Base-by-base conservation (phyloP, 345 rosid species). In the Eucalyptus curtisii region DNA sequence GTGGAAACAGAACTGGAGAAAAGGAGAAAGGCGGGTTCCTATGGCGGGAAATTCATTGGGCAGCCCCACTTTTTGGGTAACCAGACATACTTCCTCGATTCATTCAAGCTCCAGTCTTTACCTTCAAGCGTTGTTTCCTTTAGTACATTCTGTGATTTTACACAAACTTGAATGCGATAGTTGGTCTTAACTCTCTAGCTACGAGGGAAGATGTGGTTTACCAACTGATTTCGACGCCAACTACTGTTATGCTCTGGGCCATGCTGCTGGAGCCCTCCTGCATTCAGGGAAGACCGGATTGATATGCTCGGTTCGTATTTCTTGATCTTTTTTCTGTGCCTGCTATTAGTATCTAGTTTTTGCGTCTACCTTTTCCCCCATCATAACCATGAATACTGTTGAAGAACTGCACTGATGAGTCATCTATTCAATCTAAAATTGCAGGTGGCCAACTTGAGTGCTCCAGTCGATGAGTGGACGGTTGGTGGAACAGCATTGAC, bases 31-130 rank as follows among this genome's bases (percentile, higher is more conserved):
- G 95, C 92, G 66, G 97, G 98, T 52, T 87, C 93, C 55, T 96
- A 95, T 86, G 92, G 91, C 80, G 92, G 93, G 47, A 88, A 90
- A 20, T 98, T 98, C 91, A 94, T 92, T 89, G 99, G 99, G 61
- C 96, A 95, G 89, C 95, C 99, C 47, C 99, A 98, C 92, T 98
- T 97, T 92, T 98, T 97, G 99, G 99, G 99, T 98, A 95, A 90
- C 47, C 47, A 76, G 47, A 76, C 82, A 76, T 10, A 76, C 15
- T 76, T 76, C 82, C 47, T 37, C 47, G 13, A 20, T 76, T 40
- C 82, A 76, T 76, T 71, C 82, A 76, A 76, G 30, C 9, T 76
- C 47, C 5, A 15, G 82, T 76, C 27, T 40, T 76, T 76, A 76
- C 30, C 47, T 76, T 76, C 47, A 40, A 20, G 3, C 9, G 30